Evolutionary conservation across 495 filamentous ascomycete genomes (phyloP).

Genomic region (Hyaloscypha hepaticicola): DNA sequence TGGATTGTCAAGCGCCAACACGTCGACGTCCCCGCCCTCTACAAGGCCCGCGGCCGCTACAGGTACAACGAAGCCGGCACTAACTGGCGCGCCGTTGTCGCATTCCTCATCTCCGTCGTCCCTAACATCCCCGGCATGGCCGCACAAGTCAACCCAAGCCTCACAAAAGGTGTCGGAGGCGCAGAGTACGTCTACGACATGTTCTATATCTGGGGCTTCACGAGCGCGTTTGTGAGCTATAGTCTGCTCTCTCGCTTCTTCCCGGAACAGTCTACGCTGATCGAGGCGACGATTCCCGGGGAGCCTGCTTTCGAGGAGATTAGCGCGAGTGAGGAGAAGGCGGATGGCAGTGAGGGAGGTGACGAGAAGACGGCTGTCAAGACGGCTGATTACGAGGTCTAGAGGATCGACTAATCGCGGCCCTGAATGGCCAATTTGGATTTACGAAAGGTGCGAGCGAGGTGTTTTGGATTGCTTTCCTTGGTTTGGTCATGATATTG

Average conservation of each 20-base stretch:
- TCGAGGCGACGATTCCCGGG: slow-evolving; percentile 26
- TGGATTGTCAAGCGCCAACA: slow-evolving; percentile 46
- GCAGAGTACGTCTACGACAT: slow-evolving; percentile 38
- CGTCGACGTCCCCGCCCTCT: slow-evolving; percentile 45
- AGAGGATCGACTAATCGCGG: neutral
- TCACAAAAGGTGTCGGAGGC: slow-evolving; percentile 45
- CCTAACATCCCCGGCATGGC: slow-evolving; percentile 43
- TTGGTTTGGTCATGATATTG: neutral
- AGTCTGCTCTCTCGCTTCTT: slow-evolving; percentile 36
- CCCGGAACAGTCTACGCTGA: slow-evolving; percentile 36
- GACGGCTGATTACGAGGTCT: slow-evolving; percentile 19
- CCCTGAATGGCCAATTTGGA: neutral
- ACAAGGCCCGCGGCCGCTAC: slow-evolving; percentile 39
- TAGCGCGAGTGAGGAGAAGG: slow-evolving; percentile 15
- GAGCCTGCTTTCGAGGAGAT: slow-evolving; percentile 13
- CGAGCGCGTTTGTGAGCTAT: slow-evolving; percentile 39
- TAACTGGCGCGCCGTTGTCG: slow-evolving; percentile 45
- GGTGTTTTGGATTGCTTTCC: neutral
- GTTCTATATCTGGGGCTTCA: slow-evolving; percentile 43
- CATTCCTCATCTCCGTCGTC: slow-evolving; percentile 40
- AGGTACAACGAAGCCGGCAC: slow-evolving; percentile 34
- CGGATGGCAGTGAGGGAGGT: slow-evolving; percentile 20
- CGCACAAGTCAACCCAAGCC: slow-evolving; percentile 39
- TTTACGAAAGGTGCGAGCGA: neutral
- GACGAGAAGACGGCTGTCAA: slow-evolving; percentile 24